Evolutionary conservation across 2,329 filamentous ascomycete species (phyloP), one percentile per base, ranked within the genome.

Genomic region (Lasiodiplodia gonubiensis): DNA sequence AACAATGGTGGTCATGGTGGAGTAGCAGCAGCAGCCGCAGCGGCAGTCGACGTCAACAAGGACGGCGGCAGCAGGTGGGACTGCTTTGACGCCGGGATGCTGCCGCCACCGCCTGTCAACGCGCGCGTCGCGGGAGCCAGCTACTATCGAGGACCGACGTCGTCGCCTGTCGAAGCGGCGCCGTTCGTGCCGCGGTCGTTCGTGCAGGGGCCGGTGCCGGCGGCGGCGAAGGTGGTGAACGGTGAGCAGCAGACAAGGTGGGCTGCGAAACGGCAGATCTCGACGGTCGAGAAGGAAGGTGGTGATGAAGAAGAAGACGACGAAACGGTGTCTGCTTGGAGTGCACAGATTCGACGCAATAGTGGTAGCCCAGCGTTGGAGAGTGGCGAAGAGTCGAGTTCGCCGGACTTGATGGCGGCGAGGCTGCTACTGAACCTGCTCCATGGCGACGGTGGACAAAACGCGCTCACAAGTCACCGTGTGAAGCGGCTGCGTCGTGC

Each of bases 351-450:
- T 16, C 21, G 30, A 37, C 21, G 25, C 14, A 25, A 33, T 27
- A 23, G 5, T 18, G 7, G 4, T 10, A 37, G 30, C 18, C 42
- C 46, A 7, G 30, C 16, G 2, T 21, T 18, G 16, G 61, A 54
- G 48, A 33, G 35, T 7, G n/a, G 21, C 3, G 25, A 64, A 49
- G 30, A 8, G 23, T 54, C n/a, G 14, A 39, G 49, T 35, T 33
- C 49, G 33, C 42, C 8, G 18, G 77, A 80, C 14, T 67, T 78
- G 7, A 74, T 76, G 25, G 80, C 79, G 18, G 80, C 80, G 3
- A 70, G 76, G 69, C 68, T 74, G 60, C 70, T 82, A 67, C 68
- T 80, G 61, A 72, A 73, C 52, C 71, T 81, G 12, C 70, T 72
- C 37, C 69, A 70, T 49, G 71, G 57, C 18, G 75, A 75, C 53